These are phyloP conservation scores for Nitzschia putrida DNA, from an alignment of 108 stramenopile species.

Conservation along the genomic window DNA sequence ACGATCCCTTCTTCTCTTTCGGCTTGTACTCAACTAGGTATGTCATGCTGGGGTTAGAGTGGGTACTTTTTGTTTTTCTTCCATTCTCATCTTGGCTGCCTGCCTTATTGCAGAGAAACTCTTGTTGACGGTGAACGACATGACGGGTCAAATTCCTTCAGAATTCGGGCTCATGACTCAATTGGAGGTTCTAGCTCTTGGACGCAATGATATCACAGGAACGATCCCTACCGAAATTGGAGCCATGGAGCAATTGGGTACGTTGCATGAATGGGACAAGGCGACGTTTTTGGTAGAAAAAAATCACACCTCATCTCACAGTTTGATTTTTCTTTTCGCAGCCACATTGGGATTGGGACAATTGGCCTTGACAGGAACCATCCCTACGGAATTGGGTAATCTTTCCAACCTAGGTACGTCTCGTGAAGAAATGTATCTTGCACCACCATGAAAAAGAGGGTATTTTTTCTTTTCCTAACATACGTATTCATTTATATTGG, in stretches of 20 bases:
- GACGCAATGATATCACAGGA: conserved; percentile 19
- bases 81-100: neutral
- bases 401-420: conserved; percentile 7
- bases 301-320: too few relatives aligned
- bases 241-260: conserved; percentile 25
- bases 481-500: conserved; percentile 1
- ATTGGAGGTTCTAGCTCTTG: conserved; percentile 31
- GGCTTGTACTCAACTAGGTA: conserved; percentile 23
- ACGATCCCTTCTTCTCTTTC: conserved; percentile 50
- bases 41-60: conserved; percentile 2
- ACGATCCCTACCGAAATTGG: conserved; percentile 50
- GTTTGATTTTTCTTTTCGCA: too few relatives aligned
- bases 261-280: neutral
- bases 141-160: conserved; percentile 23
- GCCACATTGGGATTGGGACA: too few relatives aligned
- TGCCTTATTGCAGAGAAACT: neutral
- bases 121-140: conserved; percentile 21
- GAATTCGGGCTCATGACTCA: conserved; percentile 10
- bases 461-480: neutral
- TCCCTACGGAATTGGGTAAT: conserved; percentile 15
- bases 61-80: neutral
- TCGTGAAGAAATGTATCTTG: neutral
- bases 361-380: neutral
- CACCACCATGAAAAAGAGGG: too few relatives aligned
- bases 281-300: too few relatives aligned